Evolutionary conservation across 345 rosid species (phyloP), one percentile per base, ranked within the genome.

Genomic region (Erodium maritimum): DNA sequence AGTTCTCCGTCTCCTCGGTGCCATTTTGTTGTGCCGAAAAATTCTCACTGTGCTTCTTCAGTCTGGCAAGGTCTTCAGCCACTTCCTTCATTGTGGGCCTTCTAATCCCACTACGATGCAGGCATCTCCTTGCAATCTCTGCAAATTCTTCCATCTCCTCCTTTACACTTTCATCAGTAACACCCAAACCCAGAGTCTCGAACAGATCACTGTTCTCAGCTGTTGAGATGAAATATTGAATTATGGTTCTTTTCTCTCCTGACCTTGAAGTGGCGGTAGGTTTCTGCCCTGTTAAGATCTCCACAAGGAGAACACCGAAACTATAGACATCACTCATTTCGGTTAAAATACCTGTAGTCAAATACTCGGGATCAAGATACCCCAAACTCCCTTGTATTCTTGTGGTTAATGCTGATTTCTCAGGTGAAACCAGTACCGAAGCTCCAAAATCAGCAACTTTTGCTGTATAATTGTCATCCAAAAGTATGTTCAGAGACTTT

Each of bases 361-460:
- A 61, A 58, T 70, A 77, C 53, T 77, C 73, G 0, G 78, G 81
- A 55, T 77, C 76, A 1, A 73, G 45, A 58, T 73, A 77, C 1
- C 76, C 81, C 0, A 73, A n/a, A 12, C 71, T 72, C 0, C 80
- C 80, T 55, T 67, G 61, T 0, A 71, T 22, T 34, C 52, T 52
- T 0, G 69, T 58, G 17, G 16, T 16, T 11, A 42, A 10, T 10
- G 17, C 48, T 10, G 48, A 0, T 42, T 42, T 14, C 17, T 16
- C 48, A 2, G 48, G 48, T 0, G 70, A 70, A 19, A 72, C 34
- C 19, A 75, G 25, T 17, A 68, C 71, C 0, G 76, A 75, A 54
- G 73, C 71, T n/a, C 76, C 75, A n/a, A 75, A 75, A 63, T 75
- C 76, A 13, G 76, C 48, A 0, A 75, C 69, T 33, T 75, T 75